Evolutionary conservation across 2,329 filamentous ascomycete genomes (phyloP), one percentile per base, ranked within the genome.

Genomic region (Akanthomyces lecanii): DNA sequence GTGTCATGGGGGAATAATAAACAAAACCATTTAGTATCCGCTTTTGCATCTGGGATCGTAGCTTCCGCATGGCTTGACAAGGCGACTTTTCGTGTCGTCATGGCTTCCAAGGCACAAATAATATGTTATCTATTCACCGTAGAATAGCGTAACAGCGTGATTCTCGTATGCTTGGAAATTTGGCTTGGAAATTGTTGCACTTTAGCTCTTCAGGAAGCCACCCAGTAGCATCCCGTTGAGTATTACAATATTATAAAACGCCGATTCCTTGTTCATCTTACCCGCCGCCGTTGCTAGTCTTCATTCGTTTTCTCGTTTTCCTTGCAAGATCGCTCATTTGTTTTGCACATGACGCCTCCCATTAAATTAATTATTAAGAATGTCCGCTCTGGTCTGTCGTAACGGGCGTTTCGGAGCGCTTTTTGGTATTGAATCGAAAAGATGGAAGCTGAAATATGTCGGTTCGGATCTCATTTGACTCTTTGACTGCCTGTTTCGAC

Each of bases 1-100:
- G 50, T 55, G 59, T 61, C 51, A 28, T 48, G 51, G 48, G 36
- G 51, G 51, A 48, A 55, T 55, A 38, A 61, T 55, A 48, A 38
- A 61, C 47, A 48, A 54, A 52, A 54, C n/a, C 10, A 38, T 52
- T 25, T 47, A 36, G 21, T 44, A 38, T 44, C n/a, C 18, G 45
- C 30, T 28, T 14, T 21, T 28, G 23, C 23, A 48, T 42, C 21
- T 48, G 25, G 3, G 21, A 33, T 61, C 40, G 50, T 42, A 54
- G 52, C 23, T 54, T 54, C 25, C 47, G 23, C 52, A 12, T 33
- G 44, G 36, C 7, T 21, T 30, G 21, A 28, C 8, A 18, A 42
- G 18, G 16, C 8, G 7, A 23, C 45, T 28, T 14, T 36, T 38
- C 25, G 3, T 30, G 45, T 38, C 16, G 21, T 18, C 33, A 42